phyloP scores from a whole-genome alignment of 2,329 filamentous ascomycete genomes.

The Periconia sp. region DNA sequence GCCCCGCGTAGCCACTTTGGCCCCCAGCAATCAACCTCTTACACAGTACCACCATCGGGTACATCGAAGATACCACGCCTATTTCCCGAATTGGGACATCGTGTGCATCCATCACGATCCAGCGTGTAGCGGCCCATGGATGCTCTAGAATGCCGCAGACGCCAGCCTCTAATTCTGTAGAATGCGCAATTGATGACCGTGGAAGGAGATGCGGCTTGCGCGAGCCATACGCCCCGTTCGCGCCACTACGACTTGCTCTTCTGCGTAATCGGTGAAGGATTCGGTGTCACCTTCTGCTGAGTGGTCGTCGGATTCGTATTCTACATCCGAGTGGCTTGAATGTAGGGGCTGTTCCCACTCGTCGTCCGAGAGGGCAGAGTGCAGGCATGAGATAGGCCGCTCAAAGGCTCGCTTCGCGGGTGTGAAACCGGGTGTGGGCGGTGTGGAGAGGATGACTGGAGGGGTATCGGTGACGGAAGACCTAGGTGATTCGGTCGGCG shows the following conservation, averaged over 20 bases:
- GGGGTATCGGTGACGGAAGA: too few relatives aligned
- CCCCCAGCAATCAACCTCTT: too few relatives aligned
- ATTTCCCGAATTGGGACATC: too few relatives aligned
- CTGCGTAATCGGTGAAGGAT: conserved; percentile 3
- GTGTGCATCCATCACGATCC: too few relatives aligned
- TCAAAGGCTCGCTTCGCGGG: conserved; percentile 6
- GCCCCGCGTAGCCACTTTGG: too few relatives aligned
- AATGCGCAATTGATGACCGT: too few relatives aligned
- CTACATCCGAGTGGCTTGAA: conserved; percentile 14
- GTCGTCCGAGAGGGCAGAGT: conserved; percentile 16
- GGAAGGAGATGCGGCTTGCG: conserved; percentile 15
- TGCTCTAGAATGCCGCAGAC: too few relatives aligned
- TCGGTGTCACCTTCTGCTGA: conserved; percentile 4
- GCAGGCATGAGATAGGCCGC: conserved; percentile 9
- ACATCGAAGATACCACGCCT: too few relatives aligned
- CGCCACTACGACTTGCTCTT: conserved; percentile 3
- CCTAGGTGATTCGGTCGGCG: conserved; percentile 8
- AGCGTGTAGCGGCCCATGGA: too few relatives aligned
- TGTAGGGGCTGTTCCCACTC: conserved; percentile 16
- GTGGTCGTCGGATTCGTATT: conserved; percentile 9
- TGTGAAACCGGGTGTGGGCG: conserved; percentile 11
- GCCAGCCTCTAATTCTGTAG: too few relatives aligned
- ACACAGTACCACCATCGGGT: too few relatives aligned
- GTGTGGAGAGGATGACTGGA: conserved; percentile 2
- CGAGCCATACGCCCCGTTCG: conserved; percentile 8